Evolutionary conservation across 148 eudicot species (phyloP).

Genomic region (Fagopyrum esculentum): DNA sequence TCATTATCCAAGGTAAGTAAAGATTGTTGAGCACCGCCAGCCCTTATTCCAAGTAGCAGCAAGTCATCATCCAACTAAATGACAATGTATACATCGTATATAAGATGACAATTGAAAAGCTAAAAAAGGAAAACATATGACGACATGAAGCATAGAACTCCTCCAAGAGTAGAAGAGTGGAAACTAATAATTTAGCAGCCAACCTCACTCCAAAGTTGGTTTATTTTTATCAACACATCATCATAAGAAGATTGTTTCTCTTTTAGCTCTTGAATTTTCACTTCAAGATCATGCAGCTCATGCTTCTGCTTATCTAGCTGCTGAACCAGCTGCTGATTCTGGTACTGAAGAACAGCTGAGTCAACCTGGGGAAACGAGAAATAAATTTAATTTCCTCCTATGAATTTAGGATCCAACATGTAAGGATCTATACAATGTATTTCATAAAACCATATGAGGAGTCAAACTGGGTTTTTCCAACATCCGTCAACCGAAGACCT

Average conservation of each 20-base stretch:
- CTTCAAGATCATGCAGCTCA: constrained; percentile 74
- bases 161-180: constrained; percentile 1
- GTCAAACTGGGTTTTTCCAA: not conserved
- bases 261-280: constrained; percentile 61
- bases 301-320: constrained; percentile 82
- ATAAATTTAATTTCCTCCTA: not conserved
- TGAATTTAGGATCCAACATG: not conserved
- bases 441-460: not conserved
- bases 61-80: constrained; percentile 70
- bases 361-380: constrained; percentile 53
- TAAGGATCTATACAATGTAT: not conserved
- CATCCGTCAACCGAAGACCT: not conserved
- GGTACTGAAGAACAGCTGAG: constrained; percentile 83
- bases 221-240: constrained; percentile 47
- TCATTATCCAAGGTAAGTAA: constrained; percentile 45
- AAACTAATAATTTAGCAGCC: constrained; percentile 4
- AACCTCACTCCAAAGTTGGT: constrained; percentile 85
- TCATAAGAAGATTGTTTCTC: constrained; percentile 79
- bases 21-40: constrained; percentile 54
- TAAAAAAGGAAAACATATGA: not conserved
- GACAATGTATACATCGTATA: constrained; percentile 12
- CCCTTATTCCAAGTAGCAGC: constrained; percentile 62
- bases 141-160: not conserved
- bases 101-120: not conserved
- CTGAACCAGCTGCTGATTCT: constrained; percentile 88